phyloP scores from a whole-genome alignment of 2,329 filamentous ascomycete species.

The Helminthosporium solani region DNA sequence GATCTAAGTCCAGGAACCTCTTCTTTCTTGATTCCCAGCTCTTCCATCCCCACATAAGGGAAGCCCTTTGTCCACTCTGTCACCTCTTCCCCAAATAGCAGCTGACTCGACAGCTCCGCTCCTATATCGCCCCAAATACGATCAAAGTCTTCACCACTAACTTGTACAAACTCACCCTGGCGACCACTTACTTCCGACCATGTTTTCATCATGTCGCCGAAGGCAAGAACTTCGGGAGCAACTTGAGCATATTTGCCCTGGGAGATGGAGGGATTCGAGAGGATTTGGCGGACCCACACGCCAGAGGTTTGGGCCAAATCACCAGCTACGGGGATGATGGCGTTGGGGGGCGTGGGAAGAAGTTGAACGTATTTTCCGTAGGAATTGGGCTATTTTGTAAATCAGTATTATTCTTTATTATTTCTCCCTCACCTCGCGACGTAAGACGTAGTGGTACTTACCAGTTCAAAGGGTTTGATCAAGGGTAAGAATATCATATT shows the following conservation, averaged over 20 bases:
- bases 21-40: conserved; percentile 16
- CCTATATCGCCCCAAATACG: conserved; percentile 16
- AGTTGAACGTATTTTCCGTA: conserved; percentile 17
- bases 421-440: too few relatives aligned
- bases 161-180: conserved; percentile 11
- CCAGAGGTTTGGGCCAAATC: conserved; percentile 17
- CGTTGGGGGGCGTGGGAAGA: conserved; percentile 9
- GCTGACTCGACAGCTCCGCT: conserved; percentile 15
- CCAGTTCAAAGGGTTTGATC: conserved; percentile 16
- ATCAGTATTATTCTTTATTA: not conserved
- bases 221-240: conserved; percentile 10
- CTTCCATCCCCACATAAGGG: conserved; percentile 11
- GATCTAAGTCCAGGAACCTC: conserved; percentile 12
- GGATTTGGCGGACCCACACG: conserved; percentile 21
- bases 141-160: conserved; percentile 9
- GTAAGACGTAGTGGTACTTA: too few relatives aligned
- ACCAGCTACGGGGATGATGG: conserved; percentile 15
- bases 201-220: conserved; percentile 13
- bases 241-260: conserved; percentile 15
- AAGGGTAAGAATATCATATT: conserved; percentile 17
- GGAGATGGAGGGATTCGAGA: conserved; percentile 12
- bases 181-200: conserved; percentile 21
- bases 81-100: conserved; percentile 16
- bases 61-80: conserved; percentile 7
- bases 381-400: conserved; percentile 5